A percentile compares a stretch with the other conserved stretches of the same genome.
These are phyloP conservation scores for Microthlaspi erraticum DNA, from an alignment of 345 rosid species.

Conservation along the genomic window DNA sequence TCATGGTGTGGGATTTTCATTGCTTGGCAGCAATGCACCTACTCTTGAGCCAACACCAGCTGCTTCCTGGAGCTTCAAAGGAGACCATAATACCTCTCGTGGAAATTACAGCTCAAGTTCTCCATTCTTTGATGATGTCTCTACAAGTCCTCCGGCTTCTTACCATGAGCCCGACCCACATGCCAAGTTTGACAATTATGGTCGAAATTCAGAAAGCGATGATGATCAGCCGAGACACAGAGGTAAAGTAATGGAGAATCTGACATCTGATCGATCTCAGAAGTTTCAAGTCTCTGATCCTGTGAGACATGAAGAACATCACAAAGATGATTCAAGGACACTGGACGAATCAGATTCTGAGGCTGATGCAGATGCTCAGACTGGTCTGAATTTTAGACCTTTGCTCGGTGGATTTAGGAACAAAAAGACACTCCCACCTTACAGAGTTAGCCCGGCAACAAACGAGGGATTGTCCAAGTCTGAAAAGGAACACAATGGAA, in stretches of 20 bases:
- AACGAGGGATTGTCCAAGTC: constrained; percentile 43
- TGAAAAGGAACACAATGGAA: constrained; percentile 41
- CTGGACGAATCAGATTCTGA: constrained; percentile 42
- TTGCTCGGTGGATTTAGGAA: constrained; percentile 74
- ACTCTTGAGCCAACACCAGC: constrained; percentile 31
- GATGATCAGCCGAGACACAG: constrained; percentile 42
- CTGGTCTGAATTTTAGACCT: constrained; percentile 58
- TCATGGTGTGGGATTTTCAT: constrained; percentile 44
- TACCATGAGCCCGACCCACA: constrained; percentile 48
- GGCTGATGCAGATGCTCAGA: constrained; percentile 12
- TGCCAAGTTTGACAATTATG: constrained; percentile 61
- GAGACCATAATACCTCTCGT: constrained; percentile 37
- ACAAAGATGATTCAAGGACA: constrained; percentile 43
- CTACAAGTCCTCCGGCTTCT: constrained; percentile 44
- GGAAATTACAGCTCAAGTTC: constrained; percentile 45
- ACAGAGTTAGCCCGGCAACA: constrained; percentile 40
- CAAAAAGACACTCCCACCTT: constrained; percentile 63
- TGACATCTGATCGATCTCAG: constrained; percentile 39
- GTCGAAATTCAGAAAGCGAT: constrained; percentile 56
- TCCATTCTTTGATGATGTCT: constrained; percentile 49
- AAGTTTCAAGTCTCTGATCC: constrained; percentile 43
- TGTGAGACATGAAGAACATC: constrained; percentile 43
- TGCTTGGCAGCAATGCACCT: constrained; percentile 49
- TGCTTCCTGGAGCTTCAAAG: constrained; percentile 47
- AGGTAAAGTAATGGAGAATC: constrained; percentile 26